These are phyloP conservation scores for Steccherinum ochraceum DNA, from an alignment of 768 basidiomycete genomes.

Conservation along the genomic window DNA sequence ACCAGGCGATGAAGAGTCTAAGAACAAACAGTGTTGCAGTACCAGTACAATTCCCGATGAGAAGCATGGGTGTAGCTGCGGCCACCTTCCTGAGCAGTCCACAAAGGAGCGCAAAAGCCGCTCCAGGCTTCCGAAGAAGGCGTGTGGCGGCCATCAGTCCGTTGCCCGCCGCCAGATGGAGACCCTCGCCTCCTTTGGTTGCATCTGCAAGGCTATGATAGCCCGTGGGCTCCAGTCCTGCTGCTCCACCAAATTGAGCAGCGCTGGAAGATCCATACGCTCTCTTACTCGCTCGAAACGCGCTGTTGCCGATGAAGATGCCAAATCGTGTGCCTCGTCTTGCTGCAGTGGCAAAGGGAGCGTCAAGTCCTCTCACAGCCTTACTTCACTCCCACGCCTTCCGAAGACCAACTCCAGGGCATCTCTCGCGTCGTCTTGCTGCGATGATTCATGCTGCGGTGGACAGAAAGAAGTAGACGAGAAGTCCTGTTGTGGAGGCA, in stretches of 20 bases:
- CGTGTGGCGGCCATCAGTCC: slow-evolving; percentile 20
- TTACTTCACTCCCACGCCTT: neutral
- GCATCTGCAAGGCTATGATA: slow-evolving; percentile 22
- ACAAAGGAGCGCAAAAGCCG: neutral
- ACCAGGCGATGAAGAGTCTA: neutral
- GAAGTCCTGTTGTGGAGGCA: neutral
- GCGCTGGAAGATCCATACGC: slow-evolving; percentile 7
- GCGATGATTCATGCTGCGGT: slow-evolving; percentile 15
- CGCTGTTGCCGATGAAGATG: neutral
- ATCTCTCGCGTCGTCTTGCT: slow-evolving; percentile 4
- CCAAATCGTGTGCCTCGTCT: neutral
- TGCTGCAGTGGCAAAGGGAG: neutral
- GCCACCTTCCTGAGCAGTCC: neutral
- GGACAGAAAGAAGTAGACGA: slow-evolving; percentile 3
- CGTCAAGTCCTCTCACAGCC: neutral
- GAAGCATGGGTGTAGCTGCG: too few relatives aligned
- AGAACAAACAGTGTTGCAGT: neutral
- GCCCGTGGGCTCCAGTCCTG: slow-evolving; percentile 21
- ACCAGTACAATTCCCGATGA: too few relatives aligned
- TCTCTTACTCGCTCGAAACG: slow-evolving; percentile 16
- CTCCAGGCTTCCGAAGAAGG: slow-evolving; percentile 10
- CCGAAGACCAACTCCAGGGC: neutral
- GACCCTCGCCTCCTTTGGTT: slow-evolving; percentile 23
- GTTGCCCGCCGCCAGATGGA: slow-evolving; percentile 21
- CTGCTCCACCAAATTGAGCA: slow-evolving; percentile 11